Percentiles rank a stretch among this genome's conserved stretches.
These are phyloP conservation scores for Suillus cothurnatus DNA, from an alignment of 768 basidiomycete genomes.

Conservation along the genomic window DNA sequence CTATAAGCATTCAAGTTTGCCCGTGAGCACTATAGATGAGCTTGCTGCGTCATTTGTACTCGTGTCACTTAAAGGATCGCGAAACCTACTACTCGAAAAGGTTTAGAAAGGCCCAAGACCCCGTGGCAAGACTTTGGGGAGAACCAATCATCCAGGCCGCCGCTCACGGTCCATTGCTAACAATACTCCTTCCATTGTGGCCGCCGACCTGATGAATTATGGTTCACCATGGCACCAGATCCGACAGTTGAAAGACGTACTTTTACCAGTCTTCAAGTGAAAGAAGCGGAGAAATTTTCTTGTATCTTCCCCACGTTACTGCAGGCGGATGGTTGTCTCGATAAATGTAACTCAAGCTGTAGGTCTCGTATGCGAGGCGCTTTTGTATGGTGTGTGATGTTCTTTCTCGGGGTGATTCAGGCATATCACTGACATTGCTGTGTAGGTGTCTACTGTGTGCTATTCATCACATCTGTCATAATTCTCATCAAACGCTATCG, in stretches of 20 bases:
- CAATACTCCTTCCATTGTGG: neutral
- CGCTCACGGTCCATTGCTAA: neutral
- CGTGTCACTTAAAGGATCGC: neutral
- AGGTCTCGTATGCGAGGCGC: conserved; percentile 29
- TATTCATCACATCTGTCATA: conserved; percentile 19
- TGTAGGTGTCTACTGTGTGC: conserved; percentile 14
- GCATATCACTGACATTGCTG: neutral
- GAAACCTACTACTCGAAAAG: neutral
- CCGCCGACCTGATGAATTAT: neutral
- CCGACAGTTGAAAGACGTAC: neutral
- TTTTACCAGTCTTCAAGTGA: neutral
- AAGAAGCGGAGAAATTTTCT: neutral
- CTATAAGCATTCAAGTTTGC: neutral
- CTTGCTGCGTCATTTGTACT: neutral
- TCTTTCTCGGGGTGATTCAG: neutral
- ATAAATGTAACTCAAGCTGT: neutral
- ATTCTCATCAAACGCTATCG: conserved; percentile 13
- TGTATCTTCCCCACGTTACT: neutral
- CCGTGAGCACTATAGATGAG: neutral
- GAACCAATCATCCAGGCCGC: neutral
- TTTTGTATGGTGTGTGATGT: conserved; percentile 25
- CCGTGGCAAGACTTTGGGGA: neutral
- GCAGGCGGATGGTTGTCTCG: neutral
- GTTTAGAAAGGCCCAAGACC: neutral
- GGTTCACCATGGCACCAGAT: neutral